Conservation (phyloP, 495 filamentous ascomycete genomes). For the Pyrenopolyporus hunteri region DNA sequence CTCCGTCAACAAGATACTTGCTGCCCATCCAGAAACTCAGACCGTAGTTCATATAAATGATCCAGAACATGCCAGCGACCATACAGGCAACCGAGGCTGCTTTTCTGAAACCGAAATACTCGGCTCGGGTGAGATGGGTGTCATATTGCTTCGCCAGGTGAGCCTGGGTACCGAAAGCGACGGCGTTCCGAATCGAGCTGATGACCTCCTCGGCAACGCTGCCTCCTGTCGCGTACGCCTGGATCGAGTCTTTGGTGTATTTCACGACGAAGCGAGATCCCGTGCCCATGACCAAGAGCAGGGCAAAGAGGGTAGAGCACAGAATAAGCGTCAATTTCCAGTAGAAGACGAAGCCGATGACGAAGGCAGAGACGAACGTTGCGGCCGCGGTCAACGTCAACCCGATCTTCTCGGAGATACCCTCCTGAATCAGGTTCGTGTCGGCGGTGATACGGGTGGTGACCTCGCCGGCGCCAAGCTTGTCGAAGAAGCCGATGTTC, state of each 20-base stretch:
- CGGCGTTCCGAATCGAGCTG: slow-evolving; percentile 90
- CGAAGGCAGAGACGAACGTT: slow-evolving; percentile 85
- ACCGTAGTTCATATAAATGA: slow-evolving; percentile 88
- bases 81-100: slow-evolving; percentile 73
- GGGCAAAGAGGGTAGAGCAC: slow-evolving; percentile 74
- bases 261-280: slow-evolving; percentile 77
- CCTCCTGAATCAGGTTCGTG: slow-evolving; percentile 87
- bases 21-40: slow-evolving; percentile 97
- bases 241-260: slow-evolving; percentile 76
- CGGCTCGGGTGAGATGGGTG: slow-evolving; percentile 69
- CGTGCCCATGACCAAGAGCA: slow-evolving; percentile 74
- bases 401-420: slow-evolving; percentile 84
- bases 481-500: slow-evolving; percentile 93
- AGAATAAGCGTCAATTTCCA: slow-evolving; percentile 87
- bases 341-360: slow-evolving; percentile 85
- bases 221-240: slow-evolving; percentile 81
- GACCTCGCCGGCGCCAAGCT: slow-evolving; percentile 88
- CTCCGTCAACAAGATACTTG: slow-evolving; percentile 70
- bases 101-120: slow-evolving; percentile 77
- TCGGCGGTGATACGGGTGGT: slow-evolving; percentile 92
- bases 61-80: slow-evolving; percentile 80
- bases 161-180: slow-evolving; percentile 90
- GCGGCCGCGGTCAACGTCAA: slow-evolving; percentile 75
- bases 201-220: slow-evolving; percentile 94
- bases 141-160: slow-evolving; percentile 88